Evolutionary conservation across 495 filamentous ascomycete species (phyloP).

Genomic region (Trypethelium eluteriae): DNA sequence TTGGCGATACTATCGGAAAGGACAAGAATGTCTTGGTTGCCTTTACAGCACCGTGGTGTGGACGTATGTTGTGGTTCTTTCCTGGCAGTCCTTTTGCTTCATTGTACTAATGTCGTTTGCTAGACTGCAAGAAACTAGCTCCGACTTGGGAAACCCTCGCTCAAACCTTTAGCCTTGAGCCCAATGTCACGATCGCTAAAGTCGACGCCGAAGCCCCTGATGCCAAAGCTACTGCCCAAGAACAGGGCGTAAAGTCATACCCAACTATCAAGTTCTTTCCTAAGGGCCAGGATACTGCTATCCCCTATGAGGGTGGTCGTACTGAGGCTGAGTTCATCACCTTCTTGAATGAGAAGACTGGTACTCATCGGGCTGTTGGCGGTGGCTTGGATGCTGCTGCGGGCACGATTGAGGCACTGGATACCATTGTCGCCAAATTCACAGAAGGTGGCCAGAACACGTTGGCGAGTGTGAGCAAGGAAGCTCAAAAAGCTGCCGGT

Average conservation of each 20-base stretch:
- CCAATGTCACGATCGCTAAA: constrained; percentile 78
- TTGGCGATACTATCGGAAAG: constrained; percentile 67
- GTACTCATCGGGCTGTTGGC: constrained; percentile 76
- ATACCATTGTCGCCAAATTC: constrained; percentile 63
- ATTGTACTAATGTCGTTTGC: constrained; percentile 27
- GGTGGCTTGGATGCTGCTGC: constrained; percentile 72
- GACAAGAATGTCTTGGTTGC: constrained; percentile 91
- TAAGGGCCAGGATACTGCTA: constrained; percentile 66
- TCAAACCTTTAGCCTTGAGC: constrained; percentile 68
- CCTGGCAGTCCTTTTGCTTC: neutral
- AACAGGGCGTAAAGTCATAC: constrained; percentile 74
- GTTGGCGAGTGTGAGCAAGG: constrained; percentile 51
- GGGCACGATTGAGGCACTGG: constrained; percentile 71
- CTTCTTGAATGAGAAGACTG: constrained; percentile 83
- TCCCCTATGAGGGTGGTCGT: constrained; percentile 70
- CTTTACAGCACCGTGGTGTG: constrained; percentile 96
- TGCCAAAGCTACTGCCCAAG: constrained; percentile 65
- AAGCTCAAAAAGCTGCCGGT: constrained; percentile 62
- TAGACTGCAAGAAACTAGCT: constrained; percentile 93
- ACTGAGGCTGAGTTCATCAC: constrained; percentile 65
- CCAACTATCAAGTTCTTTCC: constrained; percentile 99
- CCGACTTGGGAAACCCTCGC: constrained; percentile 87
- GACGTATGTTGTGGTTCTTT: constrained; percentile 60
- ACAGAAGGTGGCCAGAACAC: constrained; percentile 46
- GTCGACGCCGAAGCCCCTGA: constrained; percentile 86